Evolutionary conservation across 2,329 filamentous ascomycete genomes (phyloP).

Genomic region (Westerdykella aurantiaca): DNA sequence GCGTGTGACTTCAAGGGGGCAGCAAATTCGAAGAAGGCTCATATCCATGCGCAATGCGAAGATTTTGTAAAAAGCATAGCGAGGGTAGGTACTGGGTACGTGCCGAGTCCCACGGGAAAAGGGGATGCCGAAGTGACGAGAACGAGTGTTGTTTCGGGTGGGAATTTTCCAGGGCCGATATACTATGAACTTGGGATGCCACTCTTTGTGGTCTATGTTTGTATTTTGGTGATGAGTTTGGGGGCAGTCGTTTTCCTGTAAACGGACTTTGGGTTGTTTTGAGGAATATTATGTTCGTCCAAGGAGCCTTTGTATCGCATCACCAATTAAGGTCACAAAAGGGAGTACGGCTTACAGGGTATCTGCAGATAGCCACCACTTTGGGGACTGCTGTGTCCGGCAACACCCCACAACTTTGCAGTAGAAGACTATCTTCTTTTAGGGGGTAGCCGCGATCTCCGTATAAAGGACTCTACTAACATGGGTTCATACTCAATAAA

Average conservation of each 20-base stretch:
- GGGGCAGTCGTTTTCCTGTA: conserved; percentile 5
- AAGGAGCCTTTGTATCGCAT: no score
- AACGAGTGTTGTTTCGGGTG: conserved; percentile 15
- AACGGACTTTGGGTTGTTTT: no score
- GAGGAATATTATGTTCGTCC: no score
- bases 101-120: conserved; percentile 34
- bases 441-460: no score
- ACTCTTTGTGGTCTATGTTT: conserved; percentile 17
- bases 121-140: conserved; percentile 16
- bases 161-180: conserved; percentile 15
- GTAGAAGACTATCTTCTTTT: no score
- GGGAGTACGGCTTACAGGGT: no score
- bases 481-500: no score
- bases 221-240: conserved; percentile 10
- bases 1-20: conserved; percentile 68
- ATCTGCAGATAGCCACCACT: no score
- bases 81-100: conserved; percentile 51
- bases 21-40: conserved; percentile 51
- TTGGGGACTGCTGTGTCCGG: no score
- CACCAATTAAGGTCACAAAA: no score
- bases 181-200: conserved; percentile 19
- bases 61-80: conserved; percentile 58
- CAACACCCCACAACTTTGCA: no score
- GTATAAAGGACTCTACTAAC: no score
- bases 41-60: conserved; percentile 50